phyloP scores from a whole-genome alignment of 2,329 filamentous ascomycete genomes.

The Helicocarpus griseus region DNA sequence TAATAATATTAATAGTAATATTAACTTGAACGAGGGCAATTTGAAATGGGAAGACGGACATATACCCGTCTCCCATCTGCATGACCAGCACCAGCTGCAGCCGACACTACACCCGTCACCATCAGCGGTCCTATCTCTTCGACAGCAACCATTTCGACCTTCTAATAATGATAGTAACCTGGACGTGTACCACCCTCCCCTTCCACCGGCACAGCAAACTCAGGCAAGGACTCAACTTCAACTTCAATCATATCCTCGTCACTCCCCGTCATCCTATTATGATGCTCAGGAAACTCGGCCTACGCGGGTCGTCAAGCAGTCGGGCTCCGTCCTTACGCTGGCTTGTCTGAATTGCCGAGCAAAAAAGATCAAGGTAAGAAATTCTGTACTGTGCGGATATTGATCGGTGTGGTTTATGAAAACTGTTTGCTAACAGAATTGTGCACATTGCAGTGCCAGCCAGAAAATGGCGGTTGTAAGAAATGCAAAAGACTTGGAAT shows the following conservation, averaged over 20 bases:
- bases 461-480: conserved; percentile 7
- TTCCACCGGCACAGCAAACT: not conserved
- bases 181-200: not conserved
- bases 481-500: conserved; percentile 9
- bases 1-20: too few relatives aligned
- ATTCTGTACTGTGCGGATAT: not conserved
- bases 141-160: not conserved
- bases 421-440: not conserved
- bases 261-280: not conserved
- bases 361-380: conserved; percentile 6
- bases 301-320: not conserved
- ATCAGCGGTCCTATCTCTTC: not conserved
- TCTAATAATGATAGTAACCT: too few relatives aligned
- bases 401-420: not conserved
- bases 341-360: conserved; percentile 7
- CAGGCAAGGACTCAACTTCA: not conserved
- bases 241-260: not conserved
- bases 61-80: not conserved
- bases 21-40: not conserved
- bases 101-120: not conserved
- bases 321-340: not conserved
- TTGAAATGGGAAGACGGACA: not conserved
- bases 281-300: not conserved
- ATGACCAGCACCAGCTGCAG: not conserved
- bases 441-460: conserved; percentile 1